phyloP scores from a whole-genome alignment of 2,329 filamentous ascomycete species.

The Aspergillus carbonarius region DNA sequence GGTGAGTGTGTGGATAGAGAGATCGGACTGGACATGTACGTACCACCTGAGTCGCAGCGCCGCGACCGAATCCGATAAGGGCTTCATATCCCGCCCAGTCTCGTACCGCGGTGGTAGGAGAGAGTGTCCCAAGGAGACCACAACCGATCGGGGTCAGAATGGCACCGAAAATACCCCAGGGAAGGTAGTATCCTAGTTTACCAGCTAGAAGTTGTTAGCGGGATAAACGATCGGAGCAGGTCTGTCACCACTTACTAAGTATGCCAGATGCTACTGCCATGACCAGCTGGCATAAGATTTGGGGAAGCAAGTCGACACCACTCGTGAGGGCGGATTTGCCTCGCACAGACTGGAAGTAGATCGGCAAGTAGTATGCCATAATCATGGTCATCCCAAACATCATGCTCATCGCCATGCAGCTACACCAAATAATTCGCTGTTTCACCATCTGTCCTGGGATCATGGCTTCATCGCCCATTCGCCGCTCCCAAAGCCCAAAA shows the following conservation, averaged over 20 bases:
- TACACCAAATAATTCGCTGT: conserved; percentile 18
- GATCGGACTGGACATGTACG: background rate
- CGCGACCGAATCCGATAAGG: conserved; percentile 46
- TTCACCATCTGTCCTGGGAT: conserved; percentile 11
- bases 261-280: conserved; percentile 34
- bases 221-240: background rate
- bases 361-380: conserved; percentile 47
- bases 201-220: conserved; percentile 17
- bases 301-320: conserved; percentile 28
- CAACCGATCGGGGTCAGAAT: conserved; percentile 33
- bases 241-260: conserved; percentile 22
- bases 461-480: conserved; percentile 15
- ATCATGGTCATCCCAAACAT: conserved; percentile 36
- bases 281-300: conserved; percentile 33
- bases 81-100: conserved; percentile 53
- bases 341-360: conserved; percentile 50
- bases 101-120: conserved; percentile 33
- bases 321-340: conserved; percentile 27
- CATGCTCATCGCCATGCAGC: conserved; percentile 29
- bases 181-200: conserved; percentile 36
- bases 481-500: conserved; percentile 16
- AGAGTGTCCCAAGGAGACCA: conserved; percentile 46
- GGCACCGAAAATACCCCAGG: conserved; percentile 31
- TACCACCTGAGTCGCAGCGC: conserved; percentile 29
- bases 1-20: background rate